A percentile compares a stretch with the other conserved stretches of the same genome.
Evolutionary conservation across 129 eudicot species (phyloP).

Genomic region (Centrapalus pauciflorus): DNA sequence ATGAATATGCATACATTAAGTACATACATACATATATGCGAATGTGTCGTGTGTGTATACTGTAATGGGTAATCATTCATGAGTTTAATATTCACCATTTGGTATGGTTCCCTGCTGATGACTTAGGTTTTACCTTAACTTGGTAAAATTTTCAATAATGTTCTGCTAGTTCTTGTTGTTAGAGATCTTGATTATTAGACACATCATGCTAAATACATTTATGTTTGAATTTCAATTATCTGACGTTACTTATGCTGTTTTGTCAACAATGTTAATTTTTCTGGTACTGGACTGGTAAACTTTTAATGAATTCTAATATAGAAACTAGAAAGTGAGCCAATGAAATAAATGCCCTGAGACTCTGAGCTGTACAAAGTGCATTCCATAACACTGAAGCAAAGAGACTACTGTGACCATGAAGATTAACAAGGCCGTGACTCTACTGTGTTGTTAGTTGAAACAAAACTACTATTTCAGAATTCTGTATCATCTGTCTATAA

Average conservation of each 20-base stretch:
- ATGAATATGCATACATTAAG: no score
- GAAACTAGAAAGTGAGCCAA: background rate
- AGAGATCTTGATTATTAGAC: background rate
- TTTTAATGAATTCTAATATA: background rate
- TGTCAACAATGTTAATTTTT: background rate
- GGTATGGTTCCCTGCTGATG: background rate
- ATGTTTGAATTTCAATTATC: background rate
- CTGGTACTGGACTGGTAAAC: background rate
- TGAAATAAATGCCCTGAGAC: background rate
- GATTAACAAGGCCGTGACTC: background rate
- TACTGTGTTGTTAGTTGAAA: background rate
- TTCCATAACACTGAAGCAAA: background rate
- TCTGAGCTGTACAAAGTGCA: background rate
- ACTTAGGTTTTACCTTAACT: background rate
- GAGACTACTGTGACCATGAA: background rate
- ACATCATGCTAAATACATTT: background rate
- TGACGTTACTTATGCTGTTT: background rate
- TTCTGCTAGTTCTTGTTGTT: background rate
- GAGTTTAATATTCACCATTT: background rate
- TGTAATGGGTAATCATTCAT: background rate
- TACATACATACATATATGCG: no score
- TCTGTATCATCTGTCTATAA: constrained; percentile 9
- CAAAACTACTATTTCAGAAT: background rate
- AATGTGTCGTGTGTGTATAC: no score
- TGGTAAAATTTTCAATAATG: no score